These are phyloP conservation scores for Venturia oleaginea DNA, from an alignment of 2,329 filamentous ascomycete species.

Conservation along the genomic window DNA sequence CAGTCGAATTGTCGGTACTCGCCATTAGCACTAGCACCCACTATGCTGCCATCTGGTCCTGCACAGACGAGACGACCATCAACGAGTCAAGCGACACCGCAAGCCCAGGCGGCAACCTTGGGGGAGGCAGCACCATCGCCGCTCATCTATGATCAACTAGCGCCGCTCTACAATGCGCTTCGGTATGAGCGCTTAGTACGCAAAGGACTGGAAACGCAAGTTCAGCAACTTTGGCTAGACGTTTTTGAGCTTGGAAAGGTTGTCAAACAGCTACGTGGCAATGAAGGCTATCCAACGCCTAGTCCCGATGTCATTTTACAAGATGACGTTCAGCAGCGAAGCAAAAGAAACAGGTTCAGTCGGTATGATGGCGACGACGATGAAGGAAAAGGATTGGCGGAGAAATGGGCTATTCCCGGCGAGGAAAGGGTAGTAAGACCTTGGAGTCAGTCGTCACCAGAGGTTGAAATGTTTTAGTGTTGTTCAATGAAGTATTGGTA, in stretches of 20 bases:
- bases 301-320: neutral
- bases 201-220: slow-evolving; percentile 13
- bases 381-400: neutral
- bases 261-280: slow-evolving; percentile 3
- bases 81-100: neutral
- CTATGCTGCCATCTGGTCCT: neutral
- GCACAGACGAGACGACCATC: slow-evolving; percentile 5
- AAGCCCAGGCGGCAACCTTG: neutral
- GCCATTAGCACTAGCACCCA: neutral
- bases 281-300: neutral
- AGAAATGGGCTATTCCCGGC: slow-evolving; percentile 11
- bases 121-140: neutral
- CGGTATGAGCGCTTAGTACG: slow-evolving; percentile 15
- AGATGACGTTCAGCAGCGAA: neutral
- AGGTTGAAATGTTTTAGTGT: slow-evolving; percentile 11
- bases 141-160: slow-evolving; percentile 11
- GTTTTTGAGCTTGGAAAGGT: slow-evolving; percentile 1
- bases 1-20: neutral
- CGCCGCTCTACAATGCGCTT: slow-evolving; percentile 14
- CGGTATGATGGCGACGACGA: slow-evolving; percentile 13
- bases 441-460: neutral
- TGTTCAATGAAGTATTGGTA: neutral
- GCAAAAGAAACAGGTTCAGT: slow-evolving; percentile 13
- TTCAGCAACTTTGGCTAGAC: slow-evolving; percentile 10
- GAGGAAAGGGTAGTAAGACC: neutral